Evolutionary conservation across 352 stramenopile genomes (phyloP).

Genomic region (Blastocystis sp.): DNA sequence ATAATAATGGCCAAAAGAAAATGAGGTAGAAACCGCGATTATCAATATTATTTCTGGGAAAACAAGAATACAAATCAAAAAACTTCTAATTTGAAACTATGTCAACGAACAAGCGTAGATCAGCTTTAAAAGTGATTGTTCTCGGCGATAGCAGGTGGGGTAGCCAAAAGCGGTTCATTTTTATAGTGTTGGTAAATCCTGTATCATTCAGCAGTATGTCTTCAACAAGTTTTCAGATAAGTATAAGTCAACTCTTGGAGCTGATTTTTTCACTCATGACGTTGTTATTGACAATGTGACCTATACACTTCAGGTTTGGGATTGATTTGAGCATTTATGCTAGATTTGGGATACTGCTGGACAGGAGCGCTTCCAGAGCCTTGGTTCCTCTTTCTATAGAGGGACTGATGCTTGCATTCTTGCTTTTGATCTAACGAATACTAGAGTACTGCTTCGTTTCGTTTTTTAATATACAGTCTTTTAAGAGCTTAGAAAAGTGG

Average conservation of each 20-base stretch:
- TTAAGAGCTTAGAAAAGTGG: slow-evolving; percentile 95
- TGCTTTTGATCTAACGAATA: slow-evolving; percentile 97
- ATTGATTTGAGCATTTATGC: not conserved
- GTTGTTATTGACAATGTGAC: slow-evolving; percentile 83
- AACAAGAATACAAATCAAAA: not conserved
- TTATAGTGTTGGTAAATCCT: slow-evolving; percentile 94
- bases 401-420: slow-evolving; percentile 93
- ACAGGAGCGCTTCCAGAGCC: slow-evolving; percentile 94
- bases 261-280: slow-evolving; percentile 96
- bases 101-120: slow-evolving; percentile 78
- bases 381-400: slow-evolving; percentile 95
- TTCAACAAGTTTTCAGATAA: slow-evolving; percentile 95
- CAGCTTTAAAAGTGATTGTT: slow-evolving; percentile 93
- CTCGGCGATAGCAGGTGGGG: slow-evolving; percentile 88
- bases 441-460: slow-evolving; percentile 70
- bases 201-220: slow-evolving; percentile 98
- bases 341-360: slow-evolving; percentile 98
- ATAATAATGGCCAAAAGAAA: not conserved
- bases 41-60: not conserved
- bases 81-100: not conserved
- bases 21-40: not conserved
- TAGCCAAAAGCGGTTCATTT: not conserved
- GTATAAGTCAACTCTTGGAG: slow-evolving; percentile 98
- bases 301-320: slow-evolving; percentile 73
- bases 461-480: slow-evolving; percentile 71